Evolutionary conservation across 768 basidiomycete genomes (phyloP).

Genomic region (Candolleomyces efflorescens): DNA sequence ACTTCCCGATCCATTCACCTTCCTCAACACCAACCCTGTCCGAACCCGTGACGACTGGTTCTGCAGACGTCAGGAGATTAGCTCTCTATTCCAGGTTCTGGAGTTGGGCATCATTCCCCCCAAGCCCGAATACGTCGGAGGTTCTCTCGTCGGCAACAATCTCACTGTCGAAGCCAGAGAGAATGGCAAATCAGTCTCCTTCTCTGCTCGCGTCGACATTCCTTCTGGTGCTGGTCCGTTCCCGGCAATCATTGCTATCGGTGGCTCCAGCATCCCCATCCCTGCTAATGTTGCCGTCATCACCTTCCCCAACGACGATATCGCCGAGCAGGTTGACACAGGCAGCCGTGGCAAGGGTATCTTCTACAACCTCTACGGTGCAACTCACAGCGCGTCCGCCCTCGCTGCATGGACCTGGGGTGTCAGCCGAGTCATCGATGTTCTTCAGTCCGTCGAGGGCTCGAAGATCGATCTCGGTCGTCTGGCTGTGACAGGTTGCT

Average conservation of each 20-base stretch:
- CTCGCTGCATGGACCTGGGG: constrained; percentile 63
- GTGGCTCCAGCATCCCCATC: constrained; percentile 35
- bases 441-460: constrained; percentile 40
- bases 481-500: constrained; percentile 55
- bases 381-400: constrained; percentile 38
- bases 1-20: constrained; percentile 53
- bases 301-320: constrained; percentile 47
- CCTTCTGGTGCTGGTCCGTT: constrained; percentile 40
- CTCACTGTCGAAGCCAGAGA: constrained; percentile 44
- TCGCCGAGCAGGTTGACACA: constrained; percentile 39
- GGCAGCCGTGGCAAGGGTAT: constrained; percentile 47
- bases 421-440: constrained; percentile 53
- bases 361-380: constrained; percentile 54
- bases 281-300: constrained; percentile 37
- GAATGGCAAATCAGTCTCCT: constrained; percentile 42
- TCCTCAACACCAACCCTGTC: constrained; percentile 31
- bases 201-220: constrained; percentile 40
- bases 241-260: constrained; percentile 49
- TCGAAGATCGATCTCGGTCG: constrained; percentile 43
- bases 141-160: constrained; percentile 35
- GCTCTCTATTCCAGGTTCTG: constrained; percentile 43
- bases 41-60: constrained; percentile 41
- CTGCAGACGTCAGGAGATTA: constrained; percentile 46
- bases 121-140: constrained; percentile 39
- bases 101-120: constrained; percentile 38